phyloP scores from a whole-genome alignment of 768 basidiomycete genomes.

The Cytidiella melzeri region DNA sequence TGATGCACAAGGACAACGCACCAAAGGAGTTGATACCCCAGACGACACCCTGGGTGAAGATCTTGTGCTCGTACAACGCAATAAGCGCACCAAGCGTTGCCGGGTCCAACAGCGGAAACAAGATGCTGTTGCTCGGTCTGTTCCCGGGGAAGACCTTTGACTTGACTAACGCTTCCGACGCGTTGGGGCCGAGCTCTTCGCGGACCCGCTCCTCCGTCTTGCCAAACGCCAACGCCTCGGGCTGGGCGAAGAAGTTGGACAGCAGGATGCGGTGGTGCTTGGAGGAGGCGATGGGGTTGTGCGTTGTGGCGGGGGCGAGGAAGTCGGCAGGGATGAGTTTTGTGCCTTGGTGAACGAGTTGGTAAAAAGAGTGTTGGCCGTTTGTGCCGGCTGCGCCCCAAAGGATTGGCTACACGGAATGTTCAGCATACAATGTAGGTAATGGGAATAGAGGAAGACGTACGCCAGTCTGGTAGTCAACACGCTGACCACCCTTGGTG shows the following conservation, averaged over 20 bases:
- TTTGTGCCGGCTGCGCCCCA: slow-evolving; percentile 99
- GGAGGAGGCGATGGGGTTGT: slow-evolving; percentile 80
- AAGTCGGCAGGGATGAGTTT: slow-evolving; percentile 91
- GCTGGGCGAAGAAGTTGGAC: slow-evolving; percentile 97
- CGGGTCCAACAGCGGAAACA: slow-evolving; percentile 92
- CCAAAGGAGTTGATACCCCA: slow-evolving; percentile 99
- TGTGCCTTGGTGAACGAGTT: slow-evolving; percentile 91
- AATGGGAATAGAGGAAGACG: slow-evolving; percentile 23
- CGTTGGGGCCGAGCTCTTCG: slow-evolving; percentile 57
- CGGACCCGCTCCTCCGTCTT: slow-evolving; percentile 89
- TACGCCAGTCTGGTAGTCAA: slow-evolving; percentile 95
- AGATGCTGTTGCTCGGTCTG: slow-evolving; percentile 90
- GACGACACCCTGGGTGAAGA: slow-evolving; percentile 93
- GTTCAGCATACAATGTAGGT: slow-evolving; percentile 5
- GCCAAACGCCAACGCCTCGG: slow-evolving; percentile 95
- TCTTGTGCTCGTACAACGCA: slow-evolving; percentile 96
- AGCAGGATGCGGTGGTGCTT: slow-evolving; percentile 97
- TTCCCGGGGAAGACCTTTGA: slow-evolving; percentile 98
- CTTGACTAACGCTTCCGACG: slow-evolving; percentile 84
- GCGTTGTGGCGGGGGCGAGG: slow-evolving; percentile 81
- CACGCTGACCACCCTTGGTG: slow-evolving; percentile 89
- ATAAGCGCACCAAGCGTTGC: slow-evolving; percentile 83
- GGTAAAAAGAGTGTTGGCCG: slow-evolving; percentile 99
- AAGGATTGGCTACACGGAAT: slow-evolving; percentile 73
- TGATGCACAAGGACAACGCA: slow-evolving; percentile 27